phyloP scores from a whole-genome alignment of 345 rosid genomes.

The Toxicodendron radicans region DNA sequence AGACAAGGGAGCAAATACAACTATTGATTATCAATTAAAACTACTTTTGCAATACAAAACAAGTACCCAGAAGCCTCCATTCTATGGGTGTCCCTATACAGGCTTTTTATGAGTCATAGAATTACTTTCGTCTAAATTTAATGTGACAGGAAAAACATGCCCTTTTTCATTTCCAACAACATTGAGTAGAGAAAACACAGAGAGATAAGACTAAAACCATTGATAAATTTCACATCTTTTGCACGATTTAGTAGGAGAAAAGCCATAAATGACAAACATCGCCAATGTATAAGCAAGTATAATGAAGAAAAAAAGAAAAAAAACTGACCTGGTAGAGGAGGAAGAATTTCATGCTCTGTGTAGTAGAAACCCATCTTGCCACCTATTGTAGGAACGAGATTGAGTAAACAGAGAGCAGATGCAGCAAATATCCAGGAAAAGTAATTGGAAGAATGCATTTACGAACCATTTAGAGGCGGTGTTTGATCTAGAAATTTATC shows the following conservation, averaged over 20 bases:
- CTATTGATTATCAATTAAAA: background rate
- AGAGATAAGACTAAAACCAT: background rate
- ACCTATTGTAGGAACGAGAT: conserved; percentile 39
- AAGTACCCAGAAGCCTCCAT: background rate
- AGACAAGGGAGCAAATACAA: background rate
- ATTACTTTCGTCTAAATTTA: background rate
- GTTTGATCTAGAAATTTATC: conserved; percentile 68
- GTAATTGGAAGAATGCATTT: background rate
- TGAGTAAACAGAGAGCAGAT: conserved; percentile 28
- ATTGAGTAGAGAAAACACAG: background rate
- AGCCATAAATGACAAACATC: background rate
- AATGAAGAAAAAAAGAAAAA: background rate
- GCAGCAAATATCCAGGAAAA: conserved; percentile 1
- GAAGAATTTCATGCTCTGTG: conserved; percentile 95
- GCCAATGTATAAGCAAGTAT: background rate
- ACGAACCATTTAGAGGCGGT: conserved; percentile 72
- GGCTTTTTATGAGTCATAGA: background rate
- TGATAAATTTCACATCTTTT: background rate
- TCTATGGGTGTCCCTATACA: background rate
- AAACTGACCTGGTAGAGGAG: conserved; percentile 85
- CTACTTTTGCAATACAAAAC: background rate
- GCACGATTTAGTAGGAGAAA: background rate
- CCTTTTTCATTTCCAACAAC: background rate
- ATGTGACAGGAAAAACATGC: background rate
- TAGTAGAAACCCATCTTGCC: conserved; percentile 96